phyloP scores from a whole-genome alignment of 2,329 filamentous ascomycete genomes.

The Decorospora gaudefroyi region DNA sequence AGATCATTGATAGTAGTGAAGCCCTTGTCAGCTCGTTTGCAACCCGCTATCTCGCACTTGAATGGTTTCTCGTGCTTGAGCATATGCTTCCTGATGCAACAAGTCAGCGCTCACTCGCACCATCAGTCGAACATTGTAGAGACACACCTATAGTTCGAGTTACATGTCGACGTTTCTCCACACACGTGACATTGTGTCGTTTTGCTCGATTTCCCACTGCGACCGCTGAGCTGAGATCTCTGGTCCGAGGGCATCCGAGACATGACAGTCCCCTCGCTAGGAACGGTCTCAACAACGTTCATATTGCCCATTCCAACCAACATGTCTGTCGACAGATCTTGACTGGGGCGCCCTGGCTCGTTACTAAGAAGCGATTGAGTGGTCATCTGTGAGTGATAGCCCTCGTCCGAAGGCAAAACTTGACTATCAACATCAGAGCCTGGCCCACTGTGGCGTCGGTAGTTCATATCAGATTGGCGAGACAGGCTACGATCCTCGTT shows the following conservation, averaged over 20 bases:
- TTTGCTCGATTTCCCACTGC: constrained; percentile 26
- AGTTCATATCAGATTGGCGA: constrained; percentile 20
- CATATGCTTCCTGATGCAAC: constrained; percentile 69
- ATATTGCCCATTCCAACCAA: constrained; percentile 23
- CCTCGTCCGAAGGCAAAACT: constrained; percentile 36
- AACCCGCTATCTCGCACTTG: constrained; percentile 63
- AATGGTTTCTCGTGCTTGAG: constrained; percentile 71
- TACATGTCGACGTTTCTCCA: constrained; percentile 35
- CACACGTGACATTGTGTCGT: constrained; percentile 29
- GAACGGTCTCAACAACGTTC: constrained; percentile 20
- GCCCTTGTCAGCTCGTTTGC: constrained; percentile 61
- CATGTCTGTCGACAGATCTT: constrained; percentile 27
- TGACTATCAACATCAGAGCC: constrained; percentile 33
- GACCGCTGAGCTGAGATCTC: constrained; percentile 32
- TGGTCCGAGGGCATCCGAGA: constrained; percentile 27
- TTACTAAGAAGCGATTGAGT: constrained; percentile 40
- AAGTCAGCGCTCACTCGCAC: constrained; percentile 15
- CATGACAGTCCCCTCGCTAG: constrained; percentile 24
- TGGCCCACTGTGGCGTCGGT: constrained; percentile 20
- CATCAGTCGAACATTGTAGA: neutral
- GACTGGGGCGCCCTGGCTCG: constrained; percentile 29
- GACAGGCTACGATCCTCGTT: constrained; percentile 7
- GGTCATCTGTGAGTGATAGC: constrained; percentile 36
- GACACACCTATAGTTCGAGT: constrained; percentile 47
- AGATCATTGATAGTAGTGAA: constrained; percentile 84